Evolutionary conservation across 2,329 filamentous ascomycete genomes (phyloP).

Genomic region (Fusarium luffae): DNA sequence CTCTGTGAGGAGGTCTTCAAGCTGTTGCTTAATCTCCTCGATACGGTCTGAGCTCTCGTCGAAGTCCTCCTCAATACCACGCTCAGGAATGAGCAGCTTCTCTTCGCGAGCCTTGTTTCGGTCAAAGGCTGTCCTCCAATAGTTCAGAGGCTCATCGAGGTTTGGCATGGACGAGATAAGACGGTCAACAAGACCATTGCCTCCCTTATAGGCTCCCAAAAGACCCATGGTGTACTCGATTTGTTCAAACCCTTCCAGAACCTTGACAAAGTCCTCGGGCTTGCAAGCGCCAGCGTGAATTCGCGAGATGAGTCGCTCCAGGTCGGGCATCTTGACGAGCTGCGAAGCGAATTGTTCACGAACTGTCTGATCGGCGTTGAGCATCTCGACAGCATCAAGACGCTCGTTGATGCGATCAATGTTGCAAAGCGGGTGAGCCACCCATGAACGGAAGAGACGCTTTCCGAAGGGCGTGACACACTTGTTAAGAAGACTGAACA

Average conservation of each 20-base stretch:
- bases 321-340: conserved; percentile 89
- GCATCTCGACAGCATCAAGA: conserved; percentile 90
- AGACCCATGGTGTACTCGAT: conserved; percentile 94
- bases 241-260: conserved; percentile 96
- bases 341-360: conserved; percentile 90
- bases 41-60: conserved; percentile 84
- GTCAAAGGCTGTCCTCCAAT: conserved; percentile 95
- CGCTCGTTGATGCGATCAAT: conserved; percentile 90
- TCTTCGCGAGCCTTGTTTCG: conserved; percentile 80
- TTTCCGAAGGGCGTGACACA: conserved; percentile 98
- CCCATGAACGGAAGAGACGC: conserved; percentile 94
- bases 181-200: conserved; percentile 84
- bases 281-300: conserved; percentile 93
- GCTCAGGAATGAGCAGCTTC: conserved; percentile 85
- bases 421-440: conserved; percentile 93
- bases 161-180: conserved; percentile 89
- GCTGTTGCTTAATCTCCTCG: conserved; percentile 76
- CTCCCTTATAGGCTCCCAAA: conserved; percentile 77
- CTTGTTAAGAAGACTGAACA: conserved; percentile 90
- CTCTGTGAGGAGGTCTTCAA: conserved; percentile 76
- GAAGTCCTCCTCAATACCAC: conserved; percentile 91
- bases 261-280: conserved; percentile 90
- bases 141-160: conserved; percentile 76
- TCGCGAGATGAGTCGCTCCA: conserved; percentile 92
- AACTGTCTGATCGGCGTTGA: conserved; percentile 84